These are phyloP conservation scores for Pythium graminicola DNA, from an alignment of 352 stramenopile genomes.

Conservation along the genomic window DNA sequence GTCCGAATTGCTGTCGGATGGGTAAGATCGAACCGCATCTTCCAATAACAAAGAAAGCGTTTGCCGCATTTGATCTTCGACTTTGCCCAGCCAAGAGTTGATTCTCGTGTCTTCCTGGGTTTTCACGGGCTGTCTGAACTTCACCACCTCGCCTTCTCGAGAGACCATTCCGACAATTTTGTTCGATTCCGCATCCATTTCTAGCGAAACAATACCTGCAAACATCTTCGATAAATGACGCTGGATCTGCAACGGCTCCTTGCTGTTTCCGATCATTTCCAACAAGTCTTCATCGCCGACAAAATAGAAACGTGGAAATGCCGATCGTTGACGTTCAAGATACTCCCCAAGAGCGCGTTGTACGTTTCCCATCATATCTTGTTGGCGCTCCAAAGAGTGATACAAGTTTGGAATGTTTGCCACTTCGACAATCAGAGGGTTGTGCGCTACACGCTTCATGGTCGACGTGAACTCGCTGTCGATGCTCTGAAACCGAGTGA, in stretches of 20 bases:
- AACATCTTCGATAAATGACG: slow-evolving; percentile 99
- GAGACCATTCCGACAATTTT: slow-evolving; percentile 93
- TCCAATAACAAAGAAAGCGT: slow-evolving; percentile 95
- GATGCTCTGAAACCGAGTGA: slow-evolving; percentile 97
- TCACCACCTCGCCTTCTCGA: slow-evolving; percentile 98
- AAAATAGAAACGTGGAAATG: slow-evolving; percentile 99
- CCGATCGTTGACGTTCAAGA: slow-evolving; percentile 96
- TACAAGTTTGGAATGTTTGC: slow-evolving; percentile 87
- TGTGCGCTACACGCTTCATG: slow-evolving; percentile 96
- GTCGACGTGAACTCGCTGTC: slow-evolving; percentile 98
- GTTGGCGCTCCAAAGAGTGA: slow-evolving; percentile 90
- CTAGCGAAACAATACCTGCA: slow-evolving; percentile 92
- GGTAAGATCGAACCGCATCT: slow-evolving; percentile 82
- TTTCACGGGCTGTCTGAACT: slow-evolving; percentile 89
- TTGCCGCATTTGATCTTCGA: slow-evolving; percentile 97
- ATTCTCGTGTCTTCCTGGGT: slow-evolving; percentile 88
- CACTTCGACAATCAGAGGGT: slow-evolving; percentile 96
- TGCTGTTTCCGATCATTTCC: slow-evolving; percentile 99
- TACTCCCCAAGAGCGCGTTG: slow-evolving; percentile 99
- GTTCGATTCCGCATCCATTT: slow-evolving; percentile 59
- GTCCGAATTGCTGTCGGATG: slow-evolving; percentile 63
- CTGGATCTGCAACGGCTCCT: slow-evolving; percentile 97
- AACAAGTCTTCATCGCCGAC: slow-evolving; percentile 99
- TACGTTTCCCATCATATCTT: slow-evolving; percentile 98
- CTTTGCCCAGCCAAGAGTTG: slow-evolving; percentile 94